Evolutionary conservation across 768 basidiomycete genomes (phyloP).

Genomic region (Candolleomyces eurysporus): DNA sequence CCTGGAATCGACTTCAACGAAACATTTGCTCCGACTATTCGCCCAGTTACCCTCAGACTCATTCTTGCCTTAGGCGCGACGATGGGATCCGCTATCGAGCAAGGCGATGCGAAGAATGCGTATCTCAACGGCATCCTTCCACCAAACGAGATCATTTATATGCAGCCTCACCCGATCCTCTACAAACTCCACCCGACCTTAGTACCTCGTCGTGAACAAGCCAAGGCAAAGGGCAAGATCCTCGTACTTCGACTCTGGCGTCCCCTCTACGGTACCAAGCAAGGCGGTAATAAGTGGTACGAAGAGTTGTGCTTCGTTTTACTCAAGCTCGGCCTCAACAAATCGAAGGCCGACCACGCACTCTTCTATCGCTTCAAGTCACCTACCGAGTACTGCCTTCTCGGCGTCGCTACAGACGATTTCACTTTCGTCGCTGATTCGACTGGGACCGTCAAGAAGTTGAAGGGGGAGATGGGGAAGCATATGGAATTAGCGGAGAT

Average conservation of each 20-base stretch:
- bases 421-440: slow-evolving; percentile 1
- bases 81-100: neutral
- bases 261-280: slow-evolving; percentile 33
- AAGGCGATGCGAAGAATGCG: neutral
- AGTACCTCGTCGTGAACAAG: neutral
- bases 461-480: slow-evolving; percentile 3
- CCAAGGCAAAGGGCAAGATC: neutral
- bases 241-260: neutral
- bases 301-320: slow-evolving; percentile 7
- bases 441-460: neutral
- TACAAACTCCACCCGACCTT: neutral
- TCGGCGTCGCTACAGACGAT: slow-evolving; percentile 19
- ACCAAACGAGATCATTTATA: neutral
- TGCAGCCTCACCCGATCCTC: neutral
- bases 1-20: too few relatives aligned
- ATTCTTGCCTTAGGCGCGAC: neutral
- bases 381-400: slow-evolving; percentile 21
- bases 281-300: slow-evolving; percentile 15
- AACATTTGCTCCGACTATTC: too few relatives aligned
- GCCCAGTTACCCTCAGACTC: neutral
- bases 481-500: slow-evolving; percentile 22
- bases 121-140: neutral
- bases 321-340: slow-evolving; percentile 11
- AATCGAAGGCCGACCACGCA: slow-evolving; percentile 3
- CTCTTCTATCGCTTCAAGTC: slow-evolving; percentile 18